Base-by-base conservation (phyloP, 2,329 filamentous ascomycete genomes). In the Beauveria bassiana region DNA sequence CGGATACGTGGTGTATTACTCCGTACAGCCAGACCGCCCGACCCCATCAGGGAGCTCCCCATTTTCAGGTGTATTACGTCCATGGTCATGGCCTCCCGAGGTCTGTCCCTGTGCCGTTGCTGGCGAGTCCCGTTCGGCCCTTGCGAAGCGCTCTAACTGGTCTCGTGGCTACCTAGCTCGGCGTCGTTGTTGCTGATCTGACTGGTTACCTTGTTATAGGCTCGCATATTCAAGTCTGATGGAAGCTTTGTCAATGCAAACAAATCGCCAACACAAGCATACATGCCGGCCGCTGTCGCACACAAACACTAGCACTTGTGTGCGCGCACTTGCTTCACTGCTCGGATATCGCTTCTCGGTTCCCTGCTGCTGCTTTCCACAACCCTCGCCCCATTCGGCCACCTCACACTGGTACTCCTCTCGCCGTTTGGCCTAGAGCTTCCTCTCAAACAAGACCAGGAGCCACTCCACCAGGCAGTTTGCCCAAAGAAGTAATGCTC, bases 231-330 rank as follows among this genome's bases (percentile, higher is more conserved):
- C 51, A 42, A 14, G 43, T 47, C 59, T 10, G 55, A 18, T 8
- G 43, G 47, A 59, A 28, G 38, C 59, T 55, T 43, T 49, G 49
- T 22, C 47, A 58, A 53, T 58, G 54, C 61, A 62, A 62, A 62
- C 61, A 58, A 40, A 31, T 50, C 28, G n/a, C 58, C 46, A 22
- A 47, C 61, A 47, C 61, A 59, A 47, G 51, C 54, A 42, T 38
- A 38, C 54, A 54, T 49, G 26, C 46, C 28, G 14, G n/a, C 47
- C 16, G 20, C 46, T 42, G 61, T 62, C 61, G 47, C 54, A 59
- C 61, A 58, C 61, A 62, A 58, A 62, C 53, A 62, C 47, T 59
- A 62, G 53, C 22, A 62, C 52, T 46, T 59, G 57, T 59, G 45
- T 22, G 51, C 50, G 38, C 34, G 47, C 49, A 47, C 61, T 42